Conservation (phyloP, 2,329 filamentous ascomycete genomes). For the Peltaster fructicola region DNA sequence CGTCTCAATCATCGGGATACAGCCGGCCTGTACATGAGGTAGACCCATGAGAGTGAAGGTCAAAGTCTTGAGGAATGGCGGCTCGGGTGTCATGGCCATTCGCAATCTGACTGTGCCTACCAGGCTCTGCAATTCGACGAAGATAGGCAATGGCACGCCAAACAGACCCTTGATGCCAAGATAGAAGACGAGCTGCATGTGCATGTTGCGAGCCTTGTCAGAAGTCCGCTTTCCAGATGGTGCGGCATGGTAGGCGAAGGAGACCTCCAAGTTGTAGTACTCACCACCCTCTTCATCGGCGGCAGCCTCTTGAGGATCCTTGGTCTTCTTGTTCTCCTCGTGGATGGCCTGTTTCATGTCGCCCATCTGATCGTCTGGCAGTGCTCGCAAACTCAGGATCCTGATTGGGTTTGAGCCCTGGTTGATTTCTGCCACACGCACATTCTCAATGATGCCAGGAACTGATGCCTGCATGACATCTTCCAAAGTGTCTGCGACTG, state of each 20-base stretch:
- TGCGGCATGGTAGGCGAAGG: conserved; percentile 78
- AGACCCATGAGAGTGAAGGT: conserved; percentile 91
- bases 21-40: conserved; percentile 76
- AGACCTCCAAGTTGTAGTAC: conserved; percentile 83
- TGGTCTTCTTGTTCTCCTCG: conserved; percentile 59
- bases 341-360: conserved; percentile 70
- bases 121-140: conserved; percentile 77
- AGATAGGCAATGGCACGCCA: conserved; percentile 73
- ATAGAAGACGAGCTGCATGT: conserved; percentile 91
- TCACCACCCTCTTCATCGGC: conserved; percentile 81
- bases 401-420: conserved; percentile 83
- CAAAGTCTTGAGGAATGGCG: conserved; percentile 79
- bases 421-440: conserved; percentile 85
- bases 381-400: conserved; percentile 68
- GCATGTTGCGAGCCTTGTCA: conserved; percentile 83
- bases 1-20: conserved; percentile 78
- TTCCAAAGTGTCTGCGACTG: conserved; percentile 78
- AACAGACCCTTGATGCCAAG: conserved; percentile 78
- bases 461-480: conserved; percentile 96
- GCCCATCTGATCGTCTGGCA: conserved; percentile 65
- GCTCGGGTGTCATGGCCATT: conserved; percentile 71
- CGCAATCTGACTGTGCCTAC: conserved; percentile 74
- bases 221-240: conserved; percentile 53
- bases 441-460: conserved; percentile 78
- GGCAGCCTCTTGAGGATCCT: conserved; percentile 72